phyloP scores from a whole-genome alignment of 2,329 filamentous ascomycete genomes.

The Emmonsiellopsis sp. region DNA sequence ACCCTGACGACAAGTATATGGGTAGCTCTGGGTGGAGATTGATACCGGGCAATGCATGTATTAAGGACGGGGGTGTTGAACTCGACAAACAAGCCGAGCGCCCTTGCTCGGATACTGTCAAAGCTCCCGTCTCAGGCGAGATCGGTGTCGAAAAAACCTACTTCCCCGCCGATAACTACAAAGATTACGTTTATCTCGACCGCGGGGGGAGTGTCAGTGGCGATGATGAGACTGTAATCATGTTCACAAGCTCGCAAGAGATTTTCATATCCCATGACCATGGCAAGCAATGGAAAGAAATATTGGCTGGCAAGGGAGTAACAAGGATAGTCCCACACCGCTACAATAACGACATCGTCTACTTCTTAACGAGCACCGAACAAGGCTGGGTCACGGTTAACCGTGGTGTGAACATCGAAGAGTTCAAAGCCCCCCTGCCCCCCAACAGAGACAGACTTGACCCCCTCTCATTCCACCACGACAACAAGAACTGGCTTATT shows the following conservation, averaged over 20 bases:
- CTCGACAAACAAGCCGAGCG: constrained; percentile 66
- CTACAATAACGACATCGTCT: constrained; percentile 76
- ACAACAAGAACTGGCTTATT: constrained; percentile 79
- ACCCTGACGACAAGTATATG: constrained; percentile 62
- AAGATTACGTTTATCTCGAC: constrained; percentile 66
- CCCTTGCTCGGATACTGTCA: constrained; percentile 58
- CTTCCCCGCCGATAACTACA: constrained; percentile 53
- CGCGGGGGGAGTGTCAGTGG: constrained; percentile 54
- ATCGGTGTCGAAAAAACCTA: constrained; percentile 51
- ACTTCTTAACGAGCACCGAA: constrained; percentile 64
- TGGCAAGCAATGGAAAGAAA: constrained; percentile 72
- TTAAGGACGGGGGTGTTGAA: constrained; percentile 49
- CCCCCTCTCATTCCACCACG: constrained; percentile 71
- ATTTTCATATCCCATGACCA: constrained; percentile 75
- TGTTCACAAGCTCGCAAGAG: constrained; percentile 49
- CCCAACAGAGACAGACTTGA: constrained; percentile 37
- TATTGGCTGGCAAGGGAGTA: constrained; percentile 61
- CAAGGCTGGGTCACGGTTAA: constrained; percentile 73
- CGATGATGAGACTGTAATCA: constrained; percentile 63
- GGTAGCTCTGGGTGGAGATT: constrained; percentile 85
- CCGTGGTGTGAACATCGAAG: constrained; percentile 62
- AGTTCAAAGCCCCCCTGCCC: constrained; percentile 60
- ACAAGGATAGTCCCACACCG: constrained; percentile 64
- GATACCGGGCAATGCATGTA: constrained; percentile 75
- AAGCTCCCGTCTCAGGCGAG: constrained; percentile 52